These are phyloP conservation scores for Viridothelium virens DNA, from an alignment of 495 filamentous ascomycete genomes.

Conservation along the genomic window DNA sequence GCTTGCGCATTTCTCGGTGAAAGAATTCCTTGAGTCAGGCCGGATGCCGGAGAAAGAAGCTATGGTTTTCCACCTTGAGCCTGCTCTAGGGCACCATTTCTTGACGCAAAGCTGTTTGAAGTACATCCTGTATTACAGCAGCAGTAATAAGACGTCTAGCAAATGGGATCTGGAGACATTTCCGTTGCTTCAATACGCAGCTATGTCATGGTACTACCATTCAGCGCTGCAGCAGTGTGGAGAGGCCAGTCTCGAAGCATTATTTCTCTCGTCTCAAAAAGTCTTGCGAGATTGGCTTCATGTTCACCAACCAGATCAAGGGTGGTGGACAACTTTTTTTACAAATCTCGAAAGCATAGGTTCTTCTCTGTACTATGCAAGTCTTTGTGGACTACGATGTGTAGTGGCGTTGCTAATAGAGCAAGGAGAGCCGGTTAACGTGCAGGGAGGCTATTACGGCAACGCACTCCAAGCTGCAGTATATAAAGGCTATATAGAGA, in stretches of 20 bases:
- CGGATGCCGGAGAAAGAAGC: conserved; percentile 17
- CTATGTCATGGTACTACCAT: conserved; percentile 18
- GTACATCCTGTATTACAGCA: conserved; percentile 21
- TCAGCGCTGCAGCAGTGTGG: conserved; percentile 11
- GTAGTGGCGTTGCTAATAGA: conserved; percentile 15
- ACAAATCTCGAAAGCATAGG: background rate
- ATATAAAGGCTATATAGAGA: conserved; percentile 15
- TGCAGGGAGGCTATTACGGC: conserved; percentile 22
- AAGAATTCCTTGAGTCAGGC: conserved; percentile 26
- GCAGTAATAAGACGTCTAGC: conserved; percentile 12
- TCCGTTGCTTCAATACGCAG: conserved; percentile 23
- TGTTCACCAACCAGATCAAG: conserved; percentile 16
- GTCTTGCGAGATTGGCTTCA: conserved; percentile 16
- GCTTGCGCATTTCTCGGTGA: conserved; percentile 30
- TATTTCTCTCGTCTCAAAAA: conserved; percentile 10
- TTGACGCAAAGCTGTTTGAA: conserved; percentile 22
- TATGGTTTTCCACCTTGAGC: conserved; percentile 16
- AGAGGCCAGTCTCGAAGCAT: conserved; percentile 14
- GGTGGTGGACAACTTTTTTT: conserved; percentile 12
- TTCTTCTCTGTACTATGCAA: conserved; percentile 24
- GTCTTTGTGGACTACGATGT: conserved; percentile 13
- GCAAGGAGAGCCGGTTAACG: conserved; percentile 21
- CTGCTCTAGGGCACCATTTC: conserved; percentile 10
- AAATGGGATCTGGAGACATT: conserved; percentile 15
- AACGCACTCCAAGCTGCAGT: conserved; percentile 29